phyloP scores from a whole-genome alignment of 805 yeast genomes.

The Wickerhamomyces ciferrii region DNA sequence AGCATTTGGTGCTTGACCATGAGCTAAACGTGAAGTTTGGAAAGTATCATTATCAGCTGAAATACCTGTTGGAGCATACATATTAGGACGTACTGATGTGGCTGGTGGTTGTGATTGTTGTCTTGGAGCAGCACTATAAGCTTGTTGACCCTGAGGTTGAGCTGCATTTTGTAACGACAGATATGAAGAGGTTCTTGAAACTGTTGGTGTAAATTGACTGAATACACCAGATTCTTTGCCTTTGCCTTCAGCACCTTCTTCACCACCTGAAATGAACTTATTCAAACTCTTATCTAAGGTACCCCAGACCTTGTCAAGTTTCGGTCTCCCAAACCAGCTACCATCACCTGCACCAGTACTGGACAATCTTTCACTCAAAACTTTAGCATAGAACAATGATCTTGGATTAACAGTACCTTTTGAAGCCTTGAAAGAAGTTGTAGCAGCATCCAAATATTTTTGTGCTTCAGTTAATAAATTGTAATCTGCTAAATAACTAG shows the following conservation, averaged over 20 bases:
- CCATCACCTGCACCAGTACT: slow-evolving; percentile 43
- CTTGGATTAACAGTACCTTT: slow-evolving; percentile 30
- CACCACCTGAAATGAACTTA: slow-evolving; percentile 86
- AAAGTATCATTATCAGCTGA: neutral
- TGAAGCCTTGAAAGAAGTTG: slow-evolving; percentile 31
- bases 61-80: neutral
- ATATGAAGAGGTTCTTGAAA: slow-evolving; percentile 46
- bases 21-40: neutral
- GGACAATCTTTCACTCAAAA: slow-evolving; percentile 40
- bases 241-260: slow-evolving; percentile 27
- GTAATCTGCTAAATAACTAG: slow-evolving; percentile 61
- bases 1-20: neutral
- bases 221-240: slow-evolving; percentile 49
- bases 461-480: slow-evolving; percentile 57
- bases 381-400: slow-evolving; percentile 27
- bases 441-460: slow-evolving; percentile 51
- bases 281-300: slow-evolving; percentile 76
- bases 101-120: neutral
- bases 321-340: slow-evolving; percentile 79
- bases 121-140: neutral
- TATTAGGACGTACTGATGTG: neutral
- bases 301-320: slow-evolving; percentile 83
- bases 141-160: neutral
- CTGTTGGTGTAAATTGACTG: slow-evolving; percentile 64
- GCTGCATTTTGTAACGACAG: slow-evolving; percentile 13